Evolutionary conservation across 345 rosid species (phyloP), one percentile per base, ranked within the genome.

Genomic region (Adansonia digitata): DNA sequence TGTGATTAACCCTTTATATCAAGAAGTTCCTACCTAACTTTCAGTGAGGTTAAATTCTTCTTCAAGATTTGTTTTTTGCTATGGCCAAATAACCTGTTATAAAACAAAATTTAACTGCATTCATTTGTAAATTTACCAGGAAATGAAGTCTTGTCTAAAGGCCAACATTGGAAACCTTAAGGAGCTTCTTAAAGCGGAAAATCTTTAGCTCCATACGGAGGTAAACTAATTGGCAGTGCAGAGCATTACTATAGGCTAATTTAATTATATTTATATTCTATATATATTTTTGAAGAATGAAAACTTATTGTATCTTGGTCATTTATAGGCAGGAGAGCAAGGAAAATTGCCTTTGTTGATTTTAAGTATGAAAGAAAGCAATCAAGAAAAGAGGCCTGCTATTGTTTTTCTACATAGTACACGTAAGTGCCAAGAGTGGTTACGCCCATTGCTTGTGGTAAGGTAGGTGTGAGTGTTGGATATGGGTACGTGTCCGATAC

Each of bases 361-460:
- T 59, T 60, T 93, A 81, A 93, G 92, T 63, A 67, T 88, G 85
- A 90, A 89, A 76, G 82, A 77, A 39, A 51, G 61, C 26, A 69
- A 15, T 52, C 75, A 55, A 24, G 81, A 79, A 56, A 91, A 64
- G 80, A 90, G 82, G 51, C 96, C 97, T 76, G 92, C 92, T 60
- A 75, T 95, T 69, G 97, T 95, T 71, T 91, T 95, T 78, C 89
- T 95, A 75, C 99, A 95, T 48, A 89, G 97, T 81, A 83, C 97
- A 13, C 76, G 78, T 71, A 84, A 88, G 82, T 85, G 86, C 88
- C 93, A 93, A 81, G 97, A 93, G 77, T 93, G 93, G 98, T 45
- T 93, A 53, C 85, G 90, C 60, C 99, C 98, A 1, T 82, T 91
- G 93, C 94, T 95, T 75, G 92, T 91, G 88, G 99, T 93, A 51